Percentiles rank a stretch among this genome's conserved stretches.
phyloP scores from a whole-genome alignment of 179 eudicot species.

The Silene noctiflora region DNA sequence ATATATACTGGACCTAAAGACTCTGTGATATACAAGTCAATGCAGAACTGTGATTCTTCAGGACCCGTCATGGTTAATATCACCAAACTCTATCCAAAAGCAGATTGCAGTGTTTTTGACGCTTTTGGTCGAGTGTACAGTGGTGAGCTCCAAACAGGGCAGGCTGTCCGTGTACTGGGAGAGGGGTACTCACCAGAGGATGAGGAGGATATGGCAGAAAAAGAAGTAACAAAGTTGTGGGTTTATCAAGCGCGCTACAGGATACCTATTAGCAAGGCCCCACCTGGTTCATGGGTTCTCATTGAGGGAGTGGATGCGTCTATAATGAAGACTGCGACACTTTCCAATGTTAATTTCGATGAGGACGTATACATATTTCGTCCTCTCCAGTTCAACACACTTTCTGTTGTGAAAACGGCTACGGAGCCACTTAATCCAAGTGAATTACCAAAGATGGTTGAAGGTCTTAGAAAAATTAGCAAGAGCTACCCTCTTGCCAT shows the following conservation, averaged over 20 bases:
- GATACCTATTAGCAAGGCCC: constrained; percentile 90
- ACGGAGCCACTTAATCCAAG: constrained; percentile 98
- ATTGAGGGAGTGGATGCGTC: constrained; percentile 99
- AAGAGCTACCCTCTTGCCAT: constrained; percentile 99
- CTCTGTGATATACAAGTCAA: constrained; percentile 63
- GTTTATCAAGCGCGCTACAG: constrained; percentile 98
- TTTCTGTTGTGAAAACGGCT: constrained; percentile 98
- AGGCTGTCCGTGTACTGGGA: constrained; percentile 86
- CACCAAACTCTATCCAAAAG: constrained; percentile 88
- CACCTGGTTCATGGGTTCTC: constrained; percentile 99
- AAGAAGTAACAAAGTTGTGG: constrained; percentile 96
- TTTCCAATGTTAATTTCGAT: constrained; percentile 62
- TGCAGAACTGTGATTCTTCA: constrained; percentile 80
- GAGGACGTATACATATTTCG: constrained; percentile 93
- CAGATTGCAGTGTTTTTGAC: constrained; percentile 98
- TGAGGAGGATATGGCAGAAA: constrained; percentile 97
- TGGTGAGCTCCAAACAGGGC: constrained; percentile 86
- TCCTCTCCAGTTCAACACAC: constrained; percentile 94
- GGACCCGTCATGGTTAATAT: constrained; percentile 95
- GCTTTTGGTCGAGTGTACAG: constrained; percentile 99
- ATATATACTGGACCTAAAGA: constrained; percentile 86
- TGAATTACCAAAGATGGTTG: constrained; percentile 97
- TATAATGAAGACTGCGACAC: constrained; percentile 97
- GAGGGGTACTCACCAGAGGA: constrained; percentile 99
- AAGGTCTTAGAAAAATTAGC: constrained; percentile 95